A percentile compares a stretch with the other conserved stretches of the same genome.
Conservation (phyloP, 2,329 filamentous ascomycete genomes). For the Sarocladium oryzae region DNA sequence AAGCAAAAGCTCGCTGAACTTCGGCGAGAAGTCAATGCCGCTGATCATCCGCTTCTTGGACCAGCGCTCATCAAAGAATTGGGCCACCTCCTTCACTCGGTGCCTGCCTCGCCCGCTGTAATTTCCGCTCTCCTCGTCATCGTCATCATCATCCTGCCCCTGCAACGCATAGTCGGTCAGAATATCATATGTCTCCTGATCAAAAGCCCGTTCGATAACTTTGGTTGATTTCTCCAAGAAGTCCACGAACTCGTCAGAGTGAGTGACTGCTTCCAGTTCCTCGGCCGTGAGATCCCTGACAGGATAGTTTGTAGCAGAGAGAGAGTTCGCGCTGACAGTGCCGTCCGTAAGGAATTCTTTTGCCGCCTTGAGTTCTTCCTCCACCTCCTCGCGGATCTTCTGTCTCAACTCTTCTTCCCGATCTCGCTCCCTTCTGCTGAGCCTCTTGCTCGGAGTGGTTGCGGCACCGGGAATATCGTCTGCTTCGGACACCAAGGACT, state of each 20-base stretch:
- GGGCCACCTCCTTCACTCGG: conserved; percentile 77
- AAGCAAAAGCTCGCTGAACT: conserved; percentile 87
- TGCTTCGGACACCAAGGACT: conserved; percentile 46
- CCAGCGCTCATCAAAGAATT: conserved; percentile 94
- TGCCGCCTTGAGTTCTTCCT: conserved; percentile 78
- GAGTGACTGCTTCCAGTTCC: conserved; percentile 83
- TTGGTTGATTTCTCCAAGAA: conserved; percentile 96
- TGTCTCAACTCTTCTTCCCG: conserved; percentile 84
- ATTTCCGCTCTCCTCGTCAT: conserved; percentile 70
- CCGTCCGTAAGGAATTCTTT: conserved; percentile 52
- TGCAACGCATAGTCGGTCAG: conserved; percentile 88
- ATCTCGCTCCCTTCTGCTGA: conserved; percentile 73
- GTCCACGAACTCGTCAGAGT: conserved; percentile 87
- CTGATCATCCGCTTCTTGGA: conserved; percentile 97
- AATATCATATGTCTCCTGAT: conserved; percentile 88
- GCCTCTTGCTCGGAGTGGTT: conserved; percentile 61
- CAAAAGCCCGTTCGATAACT: conserved; percentile 90
- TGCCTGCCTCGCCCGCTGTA: conserved; percentile 64
- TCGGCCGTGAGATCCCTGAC: conserved; percentile 73
- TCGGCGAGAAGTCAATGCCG: conserved; percentile 89
- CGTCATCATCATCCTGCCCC: conserved; percentile 68
- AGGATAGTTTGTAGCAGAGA: conserved; percentile 55
- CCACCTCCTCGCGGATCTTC: conserved; percentile 80
- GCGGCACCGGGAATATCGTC: conserved; percentile 51
- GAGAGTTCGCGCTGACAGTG: conserved; percentile 16